Evolutionary conservation across 805 yeast genomes (phyloP), one percentile per base, ranked within the genome.

Genomic region (Wickerhamiella australiensis): DNA sequence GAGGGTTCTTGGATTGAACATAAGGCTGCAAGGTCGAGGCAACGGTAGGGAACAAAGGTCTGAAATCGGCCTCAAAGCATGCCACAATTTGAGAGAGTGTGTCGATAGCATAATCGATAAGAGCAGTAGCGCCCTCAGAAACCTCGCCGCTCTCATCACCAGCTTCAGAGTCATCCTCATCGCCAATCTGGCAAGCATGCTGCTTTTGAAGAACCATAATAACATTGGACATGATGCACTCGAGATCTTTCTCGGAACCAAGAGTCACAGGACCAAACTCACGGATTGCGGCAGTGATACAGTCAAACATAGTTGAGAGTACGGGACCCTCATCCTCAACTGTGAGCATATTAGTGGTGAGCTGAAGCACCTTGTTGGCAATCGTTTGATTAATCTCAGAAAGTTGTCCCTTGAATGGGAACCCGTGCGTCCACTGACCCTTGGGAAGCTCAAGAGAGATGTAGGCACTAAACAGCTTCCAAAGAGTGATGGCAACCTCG

Each of bases 51-150:
- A 90, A 86, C 54, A 88, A 72, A 59, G 77, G 78, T 58, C 68
- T 70, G 64, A 92, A 92, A 60, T 85, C 94, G 38, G 76, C 74
- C 49, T 83, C 92, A 58, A 90, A 73, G n/a, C 84, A 82, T 53
- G 71, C 67, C 13, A 96, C 77, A 57, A 90, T 72, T 56, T 79
- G 75, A 51, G 85, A 85, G 54, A 90, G 71, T 22, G 86, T 87
- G 65, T 92, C 98, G 58, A 85, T 71, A 38, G 94, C 85, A 53
- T 85, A 74, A 62, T 90, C 96, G 57, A 79, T 79, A 53, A 92
- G 73, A 57, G 86, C 73, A 20, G 87, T 85, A 52, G 76, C 79
- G 46, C 68, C 64, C 62, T 75, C 79, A 12, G 65, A 54, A 18
- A 44, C 27, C 42, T 53, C 59, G 51, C 60, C 70, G n/a, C 56